Conservation (phyloP, 768 basidiomycete species). For the Rhizopogon roseolus region DNA sequence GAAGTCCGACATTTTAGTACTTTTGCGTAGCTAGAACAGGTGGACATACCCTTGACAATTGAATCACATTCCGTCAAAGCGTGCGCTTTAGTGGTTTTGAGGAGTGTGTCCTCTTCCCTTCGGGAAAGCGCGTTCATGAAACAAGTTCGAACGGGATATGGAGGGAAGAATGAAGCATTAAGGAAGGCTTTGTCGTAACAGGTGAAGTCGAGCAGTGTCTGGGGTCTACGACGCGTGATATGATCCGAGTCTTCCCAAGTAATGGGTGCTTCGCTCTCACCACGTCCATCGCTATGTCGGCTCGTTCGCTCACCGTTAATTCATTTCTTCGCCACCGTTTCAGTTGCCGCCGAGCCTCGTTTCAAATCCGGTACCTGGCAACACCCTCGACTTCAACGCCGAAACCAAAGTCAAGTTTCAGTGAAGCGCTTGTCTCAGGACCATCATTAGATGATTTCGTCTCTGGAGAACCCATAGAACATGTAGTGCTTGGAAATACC, state of each 20-base stretch:
- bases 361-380: constrained; percentile 39
- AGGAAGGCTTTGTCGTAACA: no score
- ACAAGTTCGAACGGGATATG: neutral
- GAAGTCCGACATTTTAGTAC: neutral
- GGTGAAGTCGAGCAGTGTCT: neutral
- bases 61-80: constrained; percentile 77
- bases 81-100: constrained; percentile 75
- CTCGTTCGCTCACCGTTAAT: constrained; percentile 5
- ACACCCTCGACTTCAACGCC: constrained; percentile 32
- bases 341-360: neutral
- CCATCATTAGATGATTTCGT: constrained; percentile 82
- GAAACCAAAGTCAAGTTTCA: constrained; percentile 39
- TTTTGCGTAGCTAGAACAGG: neutral
- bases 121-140: constrained; percentile 81
- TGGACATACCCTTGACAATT: constrained; percentile 58
- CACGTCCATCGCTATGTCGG: constrained; percentile 8
- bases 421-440: constrained; percentile 52
- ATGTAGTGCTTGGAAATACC: constrained; percentile 68
- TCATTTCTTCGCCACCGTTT: constrained; percentile 8
- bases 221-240: no score
- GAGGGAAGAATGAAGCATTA: no score
- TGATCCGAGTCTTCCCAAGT: neutral
- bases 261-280: neutral
- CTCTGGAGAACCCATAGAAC: constrained; percentile 47
- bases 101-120: constrained; percentile 81